Percentiles rank a stretch among this genome's conserved stretches.
phyloP scores from a whole-genome alignment of 2,329 filamentous ascomycete species.

The Aspergillus ruber region DNA sequence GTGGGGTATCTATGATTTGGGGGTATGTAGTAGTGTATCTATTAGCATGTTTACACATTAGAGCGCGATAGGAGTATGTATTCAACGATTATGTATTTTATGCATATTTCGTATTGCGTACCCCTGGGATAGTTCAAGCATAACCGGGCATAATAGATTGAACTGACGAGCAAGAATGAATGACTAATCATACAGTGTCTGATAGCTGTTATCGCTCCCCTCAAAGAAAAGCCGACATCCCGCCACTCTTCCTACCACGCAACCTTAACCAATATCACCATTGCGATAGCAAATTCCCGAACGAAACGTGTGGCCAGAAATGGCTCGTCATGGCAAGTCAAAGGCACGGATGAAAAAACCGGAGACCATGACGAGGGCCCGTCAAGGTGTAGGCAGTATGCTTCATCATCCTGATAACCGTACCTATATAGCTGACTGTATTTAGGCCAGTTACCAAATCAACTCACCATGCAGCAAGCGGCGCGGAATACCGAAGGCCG shows the following conservation, averaged over 20 bases:
- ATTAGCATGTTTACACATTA: too few species aligned
- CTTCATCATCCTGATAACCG: background rate
- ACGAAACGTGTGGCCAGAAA: background rate
- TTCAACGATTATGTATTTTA: too few species aligned
- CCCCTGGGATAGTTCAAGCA: too few species aligned
- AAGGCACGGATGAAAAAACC: slow-evolving; percentile 9
- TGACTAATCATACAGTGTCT: too few species aligned
- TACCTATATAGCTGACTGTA: slow-evolving; percentile 4
- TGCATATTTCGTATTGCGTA: too few species aligned
- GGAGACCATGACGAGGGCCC: slow-evolving; percentile 1
- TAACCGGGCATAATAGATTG: too few species aligned
- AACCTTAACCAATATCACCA: background rate
- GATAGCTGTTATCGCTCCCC: too few species aligned
- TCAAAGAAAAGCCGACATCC: background rate
- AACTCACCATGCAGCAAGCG: slow-evolving; percentile 50
- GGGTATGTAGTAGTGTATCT: too few species aligned
- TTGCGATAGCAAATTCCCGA: background rate
- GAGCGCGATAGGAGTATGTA: too few species aligned
- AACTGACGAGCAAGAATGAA: too few species aligned
- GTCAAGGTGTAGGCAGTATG: slow-evolving; percentile 1
- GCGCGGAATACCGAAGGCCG: slow-evolving; percentile 52
- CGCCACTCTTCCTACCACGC: background rate
- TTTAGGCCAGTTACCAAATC: slow-evolving; percentile 13
- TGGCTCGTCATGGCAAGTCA: slow-evolving; percentile 13
- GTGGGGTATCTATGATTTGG: too few species aligned